Evolutionary conservation across 371 early-diverging fungal genomes (phyloP).

Genomic region (Zychaea mexicana): DNA sequence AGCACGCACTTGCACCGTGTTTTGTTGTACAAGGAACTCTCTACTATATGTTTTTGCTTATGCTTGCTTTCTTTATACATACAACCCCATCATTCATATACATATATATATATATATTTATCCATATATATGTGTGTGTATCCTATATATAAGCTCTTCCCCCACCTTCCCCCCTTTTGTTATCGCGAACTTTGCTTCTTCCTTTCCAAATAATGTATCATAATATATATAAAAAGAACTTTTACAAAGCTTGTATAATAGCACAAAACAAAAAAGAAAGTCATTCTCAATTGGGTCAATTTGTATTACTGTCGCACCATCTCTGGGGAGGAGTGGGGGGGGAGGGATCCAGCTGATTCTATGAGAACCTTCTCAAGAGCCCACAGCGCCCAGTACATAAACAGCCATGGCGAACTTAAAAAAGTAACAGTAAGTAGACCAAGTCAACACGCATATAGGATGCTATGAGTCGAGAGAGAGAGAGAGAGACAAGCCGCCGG

Average conservation of each 20-base stretch:
- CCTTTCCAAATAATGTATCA: background rate
- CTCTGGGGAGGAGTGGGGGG: background rate
- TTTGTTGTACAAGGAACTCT: slow-evolving; percentile 3
- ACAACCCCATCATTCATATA: background rate
- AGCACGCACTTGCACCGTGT: background rate
- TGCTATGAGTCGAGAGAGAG: too few species aligned
- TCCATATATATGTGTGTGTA: background rate
- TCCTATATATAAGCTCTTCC: background rate
- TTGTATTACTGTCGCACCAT: slow-evolving; percentile 2
- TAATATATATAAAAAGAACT: background rate
- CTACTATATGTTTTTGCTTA: slow-evolving; percentile 2
- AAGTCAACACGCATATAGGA: too few species aligned
- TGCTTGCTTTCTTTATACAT: slow-evolving; percentile 1
- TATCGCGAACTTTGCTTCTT: background rate
- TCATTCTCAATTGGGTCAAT: background rate
- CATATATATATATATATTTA: too few species aligned
- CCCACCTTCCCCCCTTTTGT: background rate
- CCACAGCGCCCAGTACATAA: background rate
- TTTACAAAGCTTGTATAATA: background rate
- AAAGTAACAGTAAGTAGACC: too few species aligned
- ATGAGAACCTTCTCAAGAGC: background rate
- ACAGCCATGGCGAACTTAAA: too few species aligned
- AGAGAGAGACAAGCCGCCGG: too few species aligned
- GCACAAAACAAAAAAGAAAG: background rate
- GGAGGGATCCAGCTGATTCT: background rate